phyloP scores from a whole-genome alignment of 345 rosid genomes.

The Boechera retrofracta region DNA sequence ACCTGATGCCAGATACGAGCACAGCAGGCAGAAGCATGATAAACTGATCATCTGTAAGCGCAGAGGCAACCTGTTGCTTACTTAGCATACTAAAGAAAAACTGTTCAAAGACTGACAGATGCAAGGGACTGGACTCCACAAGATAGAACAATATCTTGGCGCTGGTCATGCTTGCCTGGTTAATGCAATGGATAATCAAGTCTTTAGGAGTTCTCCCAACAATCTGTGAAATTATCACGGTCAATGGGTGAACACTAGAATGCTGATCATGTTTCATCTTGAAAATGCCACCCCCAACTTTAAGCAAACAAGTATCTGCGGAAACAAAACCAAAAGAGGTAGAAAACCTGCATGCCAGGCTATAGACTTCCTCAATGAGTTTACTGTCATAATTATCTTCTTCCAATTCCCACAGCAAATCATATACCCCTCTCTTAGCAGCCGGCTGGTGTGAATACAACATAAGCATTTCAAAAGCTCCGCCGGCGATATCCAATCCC shows the following conservation, averaged over 20 bases:
- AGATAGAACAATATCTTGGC: conserved; percentile 71
- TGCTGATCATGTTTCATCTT: conserved; percentile 46
- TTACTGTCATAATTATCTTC: conserved; percentile 53
- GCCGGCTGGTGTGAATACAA: conserved; percentile 59
- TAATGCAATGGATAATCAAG: conserved; percentile 64
- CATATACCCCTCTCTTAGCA: conserved; percentile 49
- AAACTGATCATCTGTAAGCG: conserved; percentile 62
- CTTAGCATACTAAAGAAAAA: conserved; percentile 49
- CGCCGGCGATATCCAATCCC: conserved; percentile 66
- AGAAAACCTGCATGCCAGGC: conserved; percentile 60
- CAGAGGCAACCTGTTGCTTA: conserved; percentile 38
- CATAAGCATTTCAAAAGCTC: conserved; percentile 67
- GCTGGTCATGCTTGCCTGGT: conserved; percentile 53
- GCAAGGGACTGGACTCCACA: conserved; percentile 75
- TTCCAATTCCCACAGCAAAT: conserved; percentile 61
- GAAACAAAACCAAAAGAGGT: conserved; percentile 50
- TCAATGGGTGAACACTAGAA: conserved; percentile 61
- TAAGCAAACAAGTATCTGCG: conserved; percentile 74
- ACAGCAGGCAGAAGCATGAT: conserved; percentile 78
- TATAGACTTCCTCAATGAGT: conserved; percentile 67
- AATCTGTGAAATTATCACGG: conserved; percentile 56
- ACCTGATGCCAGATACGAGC: conserved; percentile 56
- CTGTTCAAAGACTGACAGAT: conserved; percentile 69
- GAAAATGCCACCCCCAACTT: conserved; percentile 55
- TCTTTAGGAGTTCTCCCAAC: conserved; percentile 63